Base-by-base conservation (phyloP, 176 grass and related monocot genomes). In the Carex parvula region DNA sequence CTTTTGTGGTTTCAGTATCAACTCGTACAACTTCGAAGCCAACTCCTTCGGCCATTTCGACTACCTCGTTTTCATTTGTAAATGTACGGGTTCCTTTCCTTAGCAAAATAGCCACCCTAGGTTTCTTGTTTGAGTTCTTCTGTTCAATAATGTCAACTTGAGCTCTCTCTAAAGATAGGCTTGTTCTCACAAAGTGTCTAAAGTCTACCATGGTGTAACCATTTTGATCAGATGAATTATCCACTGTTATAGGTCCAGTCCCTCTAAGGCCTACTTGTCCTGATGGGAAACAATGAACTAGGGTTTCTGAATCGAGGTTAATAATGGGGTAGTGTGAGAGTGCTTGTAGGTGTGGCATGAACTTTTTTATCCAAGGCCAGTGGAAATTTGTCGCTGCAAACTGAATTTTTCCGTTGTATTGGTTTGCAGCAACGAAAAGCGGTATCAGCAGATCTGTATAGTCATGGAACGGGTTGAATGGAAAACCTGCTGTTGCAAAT, bases 191-290 rank as follows among this genome's bases (percentile, higher is more conserved):
- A 68, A 95, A 91, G 12, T 86, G 76, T 87, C 84, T 95, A 72
- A 98, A 98, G 72, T 95, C 91, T 77, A 83, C 78, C 89, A 93
- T 98, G 11, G 92, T 89, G 84, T 90, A 93, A 16, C 89, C 89
- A 54, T 92, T 66, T 5, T 92, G 92, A 21, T 89, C 87, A 21
- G 86, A 87, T 2, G 81, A 74, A 3, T 86, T 81, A 79, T 98
- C 95, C 33, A 98, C 92, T 30, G 82, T 91, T 84, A 98, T 89
- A 60, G 92, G 89, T 72, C 86, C 88, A 85, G 94, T 89, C 44
- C 89, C 85, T 77, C 81, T 89, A 60, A 98, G 91, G 5, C 95
- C 95, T 9, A 98, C 86, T 18, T 94, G 87, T 53, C 48, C 86
- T 70, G 87, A 88, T 32, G 87, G 87, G 88, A 89, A 89, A 69